Evolutionary conservation across 1,284 basidiomycete genomes (phyloP).

Genomic region (Ustilago tritici): DNA sequence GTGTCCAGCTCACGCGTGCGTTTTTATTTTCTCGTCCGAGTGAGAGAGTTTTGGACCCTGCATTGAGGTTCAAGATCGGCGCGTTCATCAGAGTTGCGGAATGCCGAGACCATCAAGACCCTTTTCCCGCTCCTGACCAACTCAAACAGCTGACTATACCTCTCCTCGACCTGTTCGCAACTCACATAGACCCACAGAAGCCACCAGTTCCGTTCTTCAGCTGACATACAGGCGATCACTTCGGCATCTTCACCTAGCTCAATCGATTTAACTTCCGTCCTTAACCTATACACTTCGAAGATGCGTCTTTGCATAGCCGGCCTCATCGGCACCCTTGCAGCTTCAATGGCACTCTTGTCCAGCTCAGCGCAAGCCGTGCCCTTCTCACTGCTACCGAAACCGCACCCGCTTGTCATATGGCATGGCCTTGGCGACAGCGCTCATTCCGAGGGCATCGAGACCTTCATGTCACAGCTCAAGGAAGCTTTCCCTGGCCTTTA

Average conservation of each 20-base stretch:
- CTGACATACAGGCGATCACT: neutral
- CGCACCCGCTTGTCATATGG: conserved; percentile 81
- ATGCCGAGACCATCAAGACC: conserved; percentile 1
- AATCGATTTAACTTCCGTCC: neutral
- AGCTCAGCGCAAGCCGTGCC: conserved; percentile 18
- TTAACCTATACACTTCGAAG: neutral
- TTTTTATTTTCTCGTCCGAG: conserved; percentile 15
- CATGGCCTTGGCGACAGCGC: conserved; percentile 85
- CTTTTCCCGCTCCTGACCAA: neutral
- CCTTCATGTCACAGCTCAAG: conserved; percentile 78
- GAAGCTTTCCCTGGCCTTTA: conserved; percentile 84
- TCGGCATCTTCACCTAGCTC: neutral
- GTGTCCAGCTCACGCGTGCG: conserved; percentile 12
- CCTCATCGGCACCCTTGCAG: conserved; percentile 16
- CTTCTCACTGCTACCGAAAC: conserved; percentile 38
- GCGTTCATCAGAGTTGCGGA: neutral
- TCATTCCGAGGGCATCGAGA: conserved; percentile 72
- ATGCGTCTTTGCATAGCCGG: conserved; percentile 23
- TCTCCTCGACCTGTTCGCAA: neutral
- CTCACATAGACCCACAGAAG: neutral
- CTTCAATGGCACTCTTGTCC: conserved; percentile 11
- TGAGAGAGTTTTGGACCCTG: conserved; percentile 11
- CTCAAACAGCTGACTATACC: neutral
- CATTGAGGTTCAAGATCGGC: neutral
- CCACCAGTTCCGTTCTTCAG: neutral